Evolutionary conservation across 2,329 filamentous ascomycete species (phyloP).

Genomic region (Atkinsonella hypoxylon): DNA sequence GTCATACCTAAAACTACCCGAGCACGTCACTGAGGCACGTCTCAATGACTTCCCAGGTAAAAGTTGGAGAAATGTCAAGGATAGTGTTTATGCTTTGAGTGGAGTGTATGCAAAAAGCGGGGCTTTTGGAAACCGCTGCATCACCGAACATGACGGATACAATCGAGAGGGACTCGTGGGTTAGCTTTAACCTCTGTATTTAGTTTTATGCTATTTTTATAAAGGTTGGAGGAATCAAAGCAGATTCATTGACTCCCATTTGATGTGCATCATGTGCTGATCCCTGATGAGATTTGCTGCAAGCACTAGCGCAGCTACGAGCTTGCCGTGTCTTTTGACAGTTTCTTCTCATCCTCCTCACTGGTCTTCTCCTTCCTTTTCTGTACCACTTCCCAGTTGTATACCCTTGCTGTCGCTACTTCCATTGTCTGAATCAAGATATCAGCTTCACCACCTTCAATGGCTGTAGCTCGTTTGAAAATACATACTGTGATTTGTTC

Average conservation of each 20-base stretch:
- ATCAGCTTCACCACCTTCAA: conserved; percentile 6
- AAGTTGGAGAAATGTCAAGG: background rate
- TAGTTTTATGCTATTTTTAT: background rate
- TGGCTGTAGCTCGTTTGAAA: background rate
- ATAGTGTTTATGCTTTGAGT: background rate
- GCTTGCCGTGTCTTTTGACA: conserved; percentile 23
- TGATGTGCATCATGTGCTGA: background rate
- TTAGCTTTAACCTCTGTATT: background rate
- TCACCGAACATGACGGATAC: too few species aligned
- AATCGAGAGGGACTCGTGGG: background rate
- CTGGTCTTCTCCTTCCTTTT: conserved; percentile 80
- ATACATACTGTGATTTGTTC: conserved; percentile 83
- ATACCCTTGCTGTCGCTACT: conserved; percentile 91
- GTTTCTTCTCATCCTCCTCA: conserved; percentile 34
- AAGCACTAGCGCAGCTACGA: background rate
- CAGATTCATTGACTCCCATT: background rate
- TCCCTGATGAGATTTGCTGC: background rate
- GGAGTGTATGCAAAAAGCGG: background rate
- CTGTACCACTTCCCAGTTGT: conserved; percentile 98
- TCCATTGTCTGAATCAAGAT: conserved; percentile 64
- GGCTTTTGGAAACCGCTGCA: background rate
- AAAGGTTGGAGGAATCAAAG: background rate
- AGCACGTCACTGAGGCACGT: background rate
- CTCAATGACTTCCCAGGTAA: background rate
- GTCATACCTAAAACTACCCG: background rate